These are phyloP conservation scores for Dioscorea cayenensis DNA, from an alignment of 116 monocot species.

Conservation along the genomic window DNA sequence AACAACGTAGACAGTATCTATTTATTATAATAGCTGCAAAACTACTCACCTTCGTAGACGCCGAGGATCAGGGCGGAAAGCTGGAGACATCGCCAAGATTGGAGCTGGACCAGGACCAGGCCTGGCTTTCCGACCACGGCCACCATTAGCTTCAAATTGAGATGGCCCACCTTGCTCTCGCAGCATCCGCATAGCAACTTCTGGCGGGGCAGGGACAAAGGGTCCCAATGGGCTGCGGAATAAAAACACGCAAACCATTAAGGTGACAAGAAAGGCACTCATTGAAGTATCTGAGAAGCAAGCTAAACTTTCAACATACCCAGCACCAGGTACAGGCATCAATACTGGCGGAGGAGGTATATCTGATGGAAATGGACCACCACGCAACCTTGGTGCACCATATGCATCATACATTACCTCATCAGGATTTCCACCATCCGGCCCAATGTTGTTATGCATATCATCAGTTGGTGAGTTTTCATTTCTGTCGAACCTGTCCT, in stretches of 20 bases:
- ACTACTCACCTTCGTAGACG: constrained; percentile 64
- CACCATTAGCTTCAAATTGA: constrained; percentile 62
- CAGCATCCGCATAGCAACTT: constrained; percentile 95
- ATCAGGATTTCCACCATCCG: constrained; percentile 36
- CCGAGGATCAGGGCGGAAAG: constrained; percentile 81
- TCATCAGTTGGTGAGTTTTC: constrained; percentile 54
- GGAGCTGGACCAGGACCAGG: constrained; percentile 57
- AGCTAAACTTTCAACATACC: constrained; percentile 38
- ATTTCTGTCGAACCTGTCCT: constrained; percentile 41
- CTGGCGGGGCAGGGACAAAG: constrained; percentile 96
- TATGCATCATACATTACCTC: constrained; percentile 58
- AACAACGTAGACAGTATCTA: background rate
- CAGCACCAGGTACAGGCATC: constrained; percentile 99
- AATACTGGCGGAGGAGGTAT: constrained; percentile 75
- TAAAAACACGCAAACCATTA: background rate
- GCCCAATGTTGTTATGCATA: constrained; percentile 23
- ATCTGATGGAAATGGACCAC: constrained; percentile 67
- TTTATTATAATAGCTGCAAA: background rate
- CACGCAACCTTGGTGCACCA: constrained; percentile 60
- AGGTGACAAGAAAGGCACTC: background rate
- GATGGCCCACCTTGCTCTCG: constrained; percentile 82
- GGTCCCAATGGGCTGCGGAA: constrained; percentile 78
- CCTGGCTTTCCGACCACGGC: constrained; percentile 60
- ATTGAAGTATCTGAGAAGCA: background rate
- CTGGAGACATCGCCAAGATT: constrained; percentile 49